Conservation (phyloP, 129 eudicot species). For the Pulicaria dysenterica region DNA sequence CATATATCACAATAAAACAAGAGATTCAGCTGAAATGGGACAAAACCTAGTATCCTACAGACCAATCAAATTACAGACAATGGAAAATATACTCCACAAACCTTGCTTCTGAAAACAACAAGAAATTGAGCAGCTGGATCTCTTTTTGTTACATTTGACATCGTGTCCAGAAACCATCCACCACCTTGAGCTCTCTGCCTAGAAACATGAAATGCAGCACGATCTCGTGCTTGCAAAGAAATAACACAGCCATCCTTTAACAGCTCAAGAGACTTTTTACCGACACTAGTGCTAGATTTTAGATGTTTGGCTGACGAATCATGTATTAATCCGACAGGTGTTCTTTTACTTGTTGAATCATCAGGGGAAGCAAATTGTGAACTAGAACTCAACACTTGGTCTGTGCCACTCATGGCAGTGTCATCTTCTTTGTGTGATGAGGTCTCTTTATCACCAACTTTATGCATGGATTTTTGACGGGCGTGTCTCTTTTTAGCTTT, state of each 20-base stretch:
- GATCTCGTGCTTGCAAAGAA: slow-evolving; percentile 72
- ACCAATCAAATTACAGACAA: not conserved
- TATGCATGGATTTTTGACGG: slow-evolving; percentile 75
- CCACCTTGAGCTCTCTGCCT: slow-evolving; percentile 95
- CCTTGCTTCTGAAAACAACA: slow-evolving; percentile 82
- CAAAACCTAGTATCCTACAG: not conserved
- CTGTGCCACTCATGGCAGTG: slow-evolving; percentile 86
- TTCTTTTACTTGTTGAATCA: slow-evolving; percentile 68
- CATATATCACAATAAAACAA: slow-evolving; percentile 31
- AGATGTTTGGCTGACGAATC: slow-evolving; percentile 49
- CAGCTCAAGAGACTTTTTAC: slow-evolving; percentile 58
- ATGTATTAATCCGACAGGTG: slow-evolving; percentile 51
- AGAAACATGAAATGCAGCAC: slow-evolving; percentile 69
- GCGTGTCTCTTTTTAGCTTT: slow-evolving; percentile 92
- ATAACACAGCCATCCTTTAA: slow-evolving; percentile 85
- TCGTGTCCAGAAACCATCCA: slow-evolving; percentile 89
- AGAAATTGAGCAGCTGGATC: slow-evolving; percentile 98
- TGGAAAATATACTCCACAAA: slow-evolving; percentile 23
- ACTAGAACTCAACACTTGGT: slow-evolving; percentile 81
- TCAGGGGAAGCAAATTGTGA: slow-evolving; percentile 91
- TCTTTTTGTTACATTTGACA: slow-evolving; percentile 76
- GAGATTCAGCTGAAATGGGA: slow-evolving; percentile 10
- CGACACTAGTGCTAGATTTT: slow-evolving; percentile 43
- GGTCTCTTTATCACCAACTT: slow-evolving; percentile 65
- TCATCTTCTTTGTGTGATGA: slow-evolving; percentile 72